Evolutionary conservation across 176 grass and related monocot species (phyloP).

Genomic region (Zea luxurians): DNA sequence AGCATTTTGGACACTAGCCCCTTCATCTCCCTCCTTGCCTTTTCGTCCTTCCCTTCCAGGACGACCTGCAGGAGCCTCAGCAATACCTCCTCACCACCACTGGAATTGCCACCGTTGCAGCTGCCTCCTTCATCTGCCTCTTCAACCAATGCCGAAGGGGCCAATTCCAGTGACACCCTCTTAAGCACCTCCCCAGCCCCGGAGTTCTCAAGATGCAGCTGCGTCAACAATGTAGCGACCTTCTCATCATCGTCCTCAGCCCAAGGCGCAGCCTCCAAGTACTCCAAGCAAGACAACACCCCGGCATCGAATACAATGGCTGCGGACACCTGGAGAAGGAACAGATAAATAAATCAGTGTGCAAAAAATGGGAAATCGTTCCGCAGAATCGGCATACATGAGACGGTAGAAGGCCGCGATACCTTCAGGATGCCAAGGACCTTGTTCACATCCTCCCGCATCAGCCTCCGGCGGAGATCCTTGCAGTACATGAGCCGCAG

Average conservation of each 20-base stretch:
- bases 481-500: conserved; percentile 98
- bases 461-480: conserved; percentile 87
- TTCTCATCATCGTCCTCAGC: conserved; percentile 96
- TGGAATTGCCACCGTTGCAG: conserved; percentile 43
- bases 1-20: conserved; percentile 98
- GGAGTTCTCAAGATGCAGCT: conserved; percentile 84
- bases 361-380: neutral
- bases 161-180: conserved; percentile 76
- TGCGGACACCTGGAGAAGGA: conserved; percentile 58
- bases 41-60: conserved; percentile 94
- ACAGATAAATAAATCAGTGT: conserved; percentile 19
- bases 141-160: conserved; percentile 46
- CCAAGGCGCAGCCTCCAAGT: conserved; percentile 77
- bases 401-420: neutral
- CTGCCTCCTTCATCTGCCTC: conserved; percentile 45
- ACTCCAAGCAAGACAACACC: conserved; percentile 79
- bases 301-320: conserved; percentile 91
- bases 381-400: neutral
- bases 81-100: conserved; percentile 73
- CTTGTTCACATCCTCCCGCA: conserved; percentile 88
- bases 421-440: conserved; percentile 96
- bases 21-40: conserved; percentile 97
- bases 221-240: conserved; percentile 72
- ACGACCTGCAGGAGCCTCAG: conserved; percentile 90
- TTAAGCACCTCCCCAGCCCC: conserved; percentile 87